Conservation (phyloP, 352 stramenopile species). For the Phytophthora colocasiae region DNA sequence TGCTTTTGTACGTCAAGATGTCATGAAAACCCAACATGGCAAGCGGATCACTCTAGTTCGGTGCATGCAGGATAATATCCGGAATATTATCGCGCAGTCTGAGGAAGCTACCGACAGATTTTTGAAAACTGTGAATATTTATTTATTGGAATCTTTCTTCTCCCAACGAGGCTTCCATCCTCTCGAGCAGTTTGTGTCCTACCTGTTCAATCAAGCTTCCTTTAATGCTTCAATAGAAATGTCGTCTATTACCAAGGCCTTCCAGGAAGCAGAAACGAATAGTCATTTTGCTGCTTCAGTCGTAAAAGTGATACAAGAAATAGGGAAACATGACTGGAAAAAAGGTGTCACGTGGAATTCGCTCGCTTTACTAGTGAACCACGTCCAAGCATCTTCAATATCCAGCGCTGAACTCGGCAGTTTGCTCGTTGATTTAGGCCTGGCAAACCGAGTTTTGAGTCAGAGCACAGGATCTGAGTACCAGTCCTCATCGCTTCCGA, state of each 20-base stretch:
- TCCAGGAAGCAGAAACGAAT: neutral
- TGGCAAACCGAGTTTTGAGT: conserved; percentile 1
- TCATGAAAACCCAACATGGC: neutral
- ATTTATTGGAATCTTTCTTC: conserved; percentile 6
- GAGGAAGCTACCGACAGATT: conserved; percentile 7
- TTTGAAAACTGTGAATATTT: conserved; percentile 13
- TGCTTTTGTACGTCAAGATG: conserved; percentile 1
- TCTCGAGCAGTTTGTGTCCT: neutral
- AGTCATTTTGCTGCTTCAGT: conserved; percentile 11
- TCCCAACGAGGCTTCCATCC: neutral
- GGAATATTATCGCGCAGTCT: conserved; percentile 15
- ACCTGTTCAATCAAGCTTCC: neutral
- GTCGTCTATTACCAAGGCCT: conserved; percentile 1
- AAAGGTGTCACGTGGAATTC: neutral
- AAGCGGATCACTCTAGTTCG: neutral
- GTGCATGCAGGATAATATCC: conserved; percentile 6
- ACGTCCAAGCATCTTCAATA: conserved; percentile 9
- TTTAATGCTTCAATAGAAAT: neutral
- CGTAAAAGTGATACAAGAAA: neutral
- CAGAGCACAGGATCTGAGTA: neutral
- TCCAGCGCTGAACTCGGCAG: conserved; percentile 8
- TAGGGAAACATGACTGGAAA: neutral
- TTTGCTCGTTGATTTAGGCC: conserved; percentile 22
- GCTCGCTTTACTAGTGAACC: neutral
- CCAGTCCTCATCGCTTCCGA: conserved; percentile 8